Evolutionary conservation across 2,329 filamentous ascomycete species (phyloP), one percentile per base, ranked within the genome.

Genomic region (Trichoderma endophyticum): DNA sequence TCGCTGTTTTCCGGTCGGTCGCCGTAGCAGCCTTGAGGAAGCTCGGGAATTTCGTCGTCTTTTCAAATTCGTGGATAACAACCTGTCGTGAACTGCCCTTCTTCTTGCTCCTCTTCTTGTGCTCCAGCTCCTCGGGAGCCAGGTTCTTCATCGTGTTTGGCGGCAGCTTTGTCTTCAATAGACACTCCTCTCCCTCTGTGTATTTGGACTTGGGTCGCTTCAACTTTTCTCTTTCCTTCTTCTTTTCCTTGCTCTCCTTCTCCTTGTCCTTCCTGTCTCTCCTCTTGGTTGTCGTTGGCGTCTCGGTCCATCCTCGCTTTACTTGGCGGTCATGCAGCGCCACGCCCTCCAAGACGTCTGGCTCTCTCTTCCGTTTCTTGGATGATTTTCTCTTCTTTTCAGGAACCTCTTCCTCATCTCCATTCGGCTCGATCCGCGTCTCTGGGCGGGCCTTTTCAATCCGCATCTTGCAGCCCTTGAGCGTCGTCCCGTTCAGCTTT

Each of bases 271-370:
- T 83, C 30, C 82, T 82, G 77, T 85, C 87, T 54, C 81, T 84
- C 75, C 84, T 86, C 77, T 82, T 83, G 75, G 84, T 83, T 76
- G 83, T 81, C 24, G 84, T 83, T 26, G 85, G 83, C 1, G 91
- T 86, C 73, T 94, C 92, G 1, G 93, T 95, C 95, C 95, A 97
- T 6, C 94, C 95, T 73, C 95, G 87, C 85, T 96, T 97, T 73
- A 98, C 90, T 78, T 93, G 93, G 76, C 95, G 89, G 61, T 89
- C 91, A 21, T 89, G 85, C 51, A 99, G 83, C 77, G 92, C 89
- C 62, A 94, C 86, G 5, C 94, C 96, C 76, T 86, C 77, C 76
- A 89, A 79, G 14, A 89, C 81, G 78, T 89, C 81, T 77, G 80
- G 75, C 73, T 86, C 84, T 72, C 84, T 83, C 77, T 88, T 89